Percentiles rank a stretch among this genome's conserved stretches.
Evolutionary conservation across 306 rosid genomes (phyloP).

Genomic region (Corylus avellana): DNA sequence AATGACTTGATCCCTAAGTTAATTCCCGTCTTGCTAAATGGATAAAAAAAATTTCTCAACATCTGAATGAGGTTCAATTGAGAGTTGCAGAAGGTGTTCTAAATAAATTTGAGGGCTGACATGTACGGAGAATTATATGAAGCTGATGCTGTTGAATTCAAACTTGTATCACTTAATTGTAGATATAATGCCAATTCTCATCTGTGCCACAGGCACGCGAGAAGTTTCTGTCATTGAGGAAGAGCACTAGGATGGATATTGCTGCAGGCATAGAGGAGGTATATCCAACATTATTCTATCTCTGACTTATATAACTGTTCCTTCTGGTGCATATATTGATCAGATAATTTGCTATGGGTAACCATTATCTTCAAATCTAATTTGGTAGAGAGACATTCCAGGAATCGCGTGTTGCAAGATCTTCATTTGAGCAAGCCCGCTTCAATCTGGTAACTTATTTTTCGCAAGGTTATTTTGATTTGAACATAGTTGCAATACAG

Average conservation of each 20-base stretch:
- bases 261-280: slow-evolving; percentile 72
- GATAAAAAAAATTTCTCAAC: background rate
- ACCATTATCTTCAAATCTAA: slow-evolving; percentile 55
- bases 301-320: slow-evolving; percentile 7
- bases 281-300: slow-evolving; percentile 24
- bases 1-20: slow-evolving; percentile 6
- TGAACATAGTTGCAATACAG: slow-evolving; percentile 20
- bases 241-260: slow-evolving; percentile 73
- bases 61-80: slow-evolving; percentile 18
- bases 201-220: slow-evolving; percentile 75
- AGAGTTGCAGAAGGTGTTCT: slow-evolving; percentile 20
- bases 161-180: slow-evolving; percentile 18
- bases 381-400: slow-evolving; percentile 70
- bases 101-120: slow-evolving; percentile 1
- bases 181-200: slow-evolving; percentile 24
- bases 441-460: slow-evolving; percentile 69
- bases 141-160: slow-evolving; percentile 14
- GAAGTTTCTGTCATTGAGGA: slow-evolving; percentile 69
- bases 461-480: slow-evolving; percentile 22
- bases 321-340: slow-evolving; percentile 19
- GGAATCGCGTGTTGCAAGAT: slow-evolving; percentile 71
- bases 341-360: slow-evolving; percentile 37
- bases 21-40: slow-evolving; percentile 3
- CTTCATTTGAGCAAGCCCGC: slow-evolving; percentile 77
- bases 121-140: slow-evolving; percentile 3